Base-by-base conservation (phyloP, 768 basidiomycete species). In the Lactifluus echinatus region DNA sequence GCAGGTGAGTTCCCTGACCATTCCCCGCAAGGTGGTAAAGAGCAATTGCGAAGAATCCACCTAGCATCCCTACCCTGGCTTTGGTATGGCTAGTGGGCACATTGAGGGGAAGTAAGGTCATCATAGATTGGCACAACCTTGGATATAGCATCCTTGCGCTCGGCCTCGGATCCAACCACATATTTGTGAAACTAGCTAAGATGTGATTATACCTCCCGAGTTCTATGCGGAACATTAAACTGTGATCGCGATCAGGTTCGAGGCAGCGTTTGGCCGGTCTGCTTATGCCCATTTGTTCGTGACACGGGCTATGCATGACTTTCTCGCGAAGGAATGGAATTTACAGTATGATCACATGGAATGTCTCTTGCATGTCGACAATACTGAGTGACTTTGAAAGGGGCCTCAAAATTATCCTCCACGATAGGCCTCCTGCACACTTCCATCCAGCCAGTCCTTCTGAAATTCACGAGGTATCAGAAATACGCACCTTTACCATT, bases 91-190 rank as follows among this genome's bases (percentile, higher is more conserved):
- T 93, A 26, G 83, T 85, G 1, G 79, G 80, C 21, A 67, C 73
- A 19, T 65, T 91, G 15, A 78, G 83, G 17, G 85, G 88, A 3
- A 86, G 85, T 63, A 91, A 89, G 65, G 75, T 99, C 63, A 89
- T 99, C 58, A 93, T 99, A 53, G 96, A 99, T 72, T 99, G 96
- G 96, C 96, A 99, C 69, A 99, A 99, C 69, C 80, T 95, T 24
- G 96, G 96, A 17, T 93, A 92, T 68, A 95, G 84, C 61, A 93
- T 98, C 45, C 80, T 99, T 47, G 87, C 87, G 1, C 70, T 99
- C 62, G 86, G 83, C 64, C 72, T 93, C n/a, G 89, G 92, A 0
- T 57, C 74, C 1, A 67, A 70, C 0, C 89, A 93, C 67, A 69
- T 76, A 0, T 76, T 94, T 59, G 91, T 95, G 39, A 77, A 70